Conservation (phyloP, 495 filamentous ascomycete genomes). For the Articulospora tetracladia region DNA sequence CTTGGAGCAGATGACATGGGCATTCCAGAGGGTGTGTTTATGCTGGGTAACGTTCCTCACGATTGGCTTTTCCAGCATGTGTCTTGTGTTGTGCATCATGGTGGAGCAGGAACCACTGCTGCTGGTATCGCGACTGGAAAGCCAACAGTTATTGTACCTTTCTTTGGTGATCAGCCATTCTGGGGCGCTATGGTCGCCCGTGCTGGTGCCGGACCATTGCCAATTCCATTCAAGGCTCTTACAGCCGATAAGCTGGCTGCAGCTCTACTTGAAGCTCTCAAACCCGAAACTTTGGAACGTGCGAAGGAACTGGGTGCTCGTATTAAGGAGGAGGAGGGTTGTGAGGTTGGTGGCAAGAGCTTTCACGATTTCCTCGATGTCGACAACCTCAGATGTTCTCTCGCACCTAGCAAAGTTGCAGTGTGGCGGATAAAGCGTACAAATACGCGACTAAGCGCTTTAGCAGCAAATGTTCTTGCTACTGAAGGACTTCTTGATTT, state of each 20-base stretch:
- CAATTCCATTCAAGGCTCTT: conserved; percentile 67
- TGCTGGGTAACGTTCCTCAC: conserved; percentile 75
- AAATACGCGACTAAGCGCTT: conserved; percentile 57
- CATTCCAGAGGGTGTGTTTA: conserved; percentile 64
- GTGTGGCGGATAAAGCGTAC: conserved; percentile 68
- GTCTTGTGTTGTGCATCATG: conserved; percentile 75
- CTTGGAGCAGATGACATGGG: conserved; percentile 59
- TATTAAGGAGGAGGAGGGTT: conserved; percentile 64
- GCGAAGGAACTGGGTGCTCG: conserved; percentile 55
- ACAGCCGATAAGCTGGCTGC: conserved; percentile 58
- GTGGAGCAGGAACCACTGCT: conserved; percentile 79
- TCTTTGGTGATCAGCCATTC: conserved; percentile 84
- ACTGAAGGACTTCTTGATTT: conserved; percentile 58
- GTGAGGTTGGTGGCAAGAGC: conserved; percentile 56
- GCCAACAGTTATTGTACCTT: conserved; percentile 75
- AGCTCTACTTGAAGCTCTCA: conserved; percentile 55
- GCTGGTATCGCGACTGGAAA: conserved; percentile 64
- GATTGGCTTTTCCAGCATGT: conserved; percentile 81
- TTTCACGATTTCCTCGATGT: conserved; percentile 68
- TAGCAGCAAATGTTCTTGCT: conserved; percentile 63
- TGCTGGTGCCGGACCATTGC: conserved; percentile 67
- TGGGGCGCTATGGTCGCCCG: conserved; percentile 75
- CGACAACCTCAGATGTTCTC: conserved; percentile 55
- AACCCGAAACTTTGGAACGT: conserved; percentile 48
- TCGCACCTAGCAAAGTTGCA: conserved; percentile 62